Evolutionary conservation across 1,284 basidiomycete species (phyloP).

Genomic region (Cryptococcus wingfieldii): DNA sequence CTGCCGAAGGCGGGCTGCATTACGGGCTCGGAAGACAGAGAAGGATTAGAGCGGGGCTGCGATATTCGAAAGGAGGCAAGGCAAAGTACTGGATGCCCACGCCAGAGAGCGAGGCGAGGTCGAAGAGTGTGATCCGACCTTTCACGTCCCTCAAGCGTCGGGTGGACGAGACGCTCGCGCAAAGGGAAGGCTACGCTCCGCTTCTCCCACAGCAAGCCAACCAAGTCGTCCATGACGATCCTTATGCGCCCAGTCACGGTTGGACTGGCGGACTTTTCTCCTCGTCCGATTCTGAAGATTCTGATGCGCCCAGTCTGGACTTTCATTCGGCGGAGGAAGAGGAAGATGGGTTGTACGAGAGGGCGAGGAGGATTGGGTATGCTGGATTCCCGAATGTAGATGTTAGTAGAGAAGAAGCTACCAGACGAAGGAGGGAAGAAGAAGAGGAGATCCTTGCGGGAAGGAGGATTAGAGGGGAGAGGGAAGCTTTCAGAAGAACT

Average conservation of each 20-base stretch:
- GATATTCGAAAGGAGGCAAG: constrained; percentile 83
- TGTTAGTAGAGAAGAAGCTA: constrained; percentile 57
- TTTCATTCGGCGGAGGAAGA: constrained; percentile 47
- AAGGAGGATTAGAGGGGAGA: constrained; percentile 59
- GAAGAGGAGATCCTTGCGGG: constrained; percentile 50
- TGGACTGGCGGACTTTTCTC: not conserved
- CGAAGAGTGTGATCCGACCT: constrained; percentile 46
- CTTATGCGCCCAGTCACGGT: constrained; percentile 3
- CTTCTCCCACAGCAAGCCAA: constrained; percentile 64
- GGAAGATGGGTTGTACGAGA: constrained; percentile 58
- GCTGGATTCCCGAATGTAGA: constrained; percentile 88
- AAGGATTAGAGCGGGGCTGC: constrained; percentile 79
- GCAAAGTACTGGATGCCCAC: constrained; percentile 86
- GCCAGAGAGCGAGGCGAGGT: constrained; percentile 51
- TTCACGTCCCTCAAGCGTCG: constrained; percentile 48
- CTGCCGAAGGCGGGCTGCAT: constrained; percentile 87
- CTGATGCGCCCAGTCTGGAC: constrained; percentile 43
- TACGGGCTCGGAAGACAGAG: constrained; percentile 72
- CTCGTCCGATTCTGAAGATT: constrained; percentile 39
- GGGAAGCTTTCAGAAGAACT: not conserved
- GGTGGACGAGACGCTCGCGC: constrained; percentile 54
- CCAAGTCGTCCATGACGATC: constrained; percentile 60
- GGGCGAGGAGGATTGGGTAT: constrained; percentile 77
- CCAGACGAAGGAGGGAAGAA: constrained; percentile 36
- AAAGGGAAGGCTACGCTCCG: constrained; percentile 68